Evolutionary conservation across 139 green algal genomes (phyloP).

Genomic region (Pleodorina starrii): DNA sequence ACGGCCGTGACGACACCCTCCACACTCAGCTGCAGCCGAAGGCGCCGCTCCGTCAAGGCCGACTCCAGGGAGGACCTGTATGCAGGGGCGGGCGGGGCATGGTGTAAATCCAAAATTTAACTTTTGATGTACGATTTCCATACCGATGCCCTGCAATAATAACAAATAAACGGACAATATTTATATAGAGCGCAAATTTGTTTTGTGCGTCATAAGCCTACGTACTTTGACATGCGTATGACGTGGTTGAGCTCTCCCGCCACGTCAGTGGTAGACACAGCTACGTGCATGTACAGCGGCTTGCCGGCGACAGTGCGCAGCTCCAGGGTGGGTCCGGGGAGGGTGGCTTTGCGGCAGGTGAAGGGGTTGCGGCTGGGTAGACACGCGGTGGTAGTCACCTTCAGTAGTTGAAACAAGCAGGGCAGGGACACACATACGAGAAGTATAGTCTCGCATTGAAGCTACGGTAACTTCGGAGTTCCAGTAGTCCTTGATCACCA

Average conservation of each 20-base stretch:
- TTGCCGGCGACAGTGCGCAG: background rate
- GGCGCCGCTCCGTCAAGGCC: background rate
- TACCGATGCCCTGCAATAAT: background rate
- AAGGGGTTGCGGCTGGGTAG: background rate
- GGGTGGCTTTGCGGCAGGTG: background rate
- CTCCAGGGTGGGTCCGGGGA: conserved; percentile 14
- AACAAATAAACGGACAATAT: background rate
- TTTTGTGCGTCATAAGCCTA: background rate
- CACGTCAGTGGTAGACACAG: background rate
- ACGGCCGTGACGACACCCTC: background rate
- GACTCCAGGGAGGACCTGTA: conserved; percentile 13
- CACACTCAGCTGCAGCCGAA: background rate
- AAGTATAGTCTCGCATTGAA: too few species aligned
- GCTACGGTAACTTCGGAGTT: too few species aligned
- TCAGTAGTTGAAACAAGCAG: background rate
- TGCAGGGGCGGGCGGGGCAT: too few species aligned
- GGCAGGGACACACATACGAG: background rate
- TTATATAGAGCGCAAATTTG: background rate
- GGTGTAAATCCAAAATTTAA: background rate
- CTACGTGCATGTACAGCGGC: conserved; percentile 21
- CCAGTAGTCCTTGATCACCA: background rate
- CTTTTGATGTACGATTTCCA: background rate
- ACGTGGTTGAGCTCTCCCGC: background rate
- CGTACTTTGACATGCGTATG: background rate
- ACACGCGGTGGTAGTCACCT: background rate